Conservation (phyloP, 1,284 basidiomycete genomes). For the Chondrostereum purpureum region DNA sequence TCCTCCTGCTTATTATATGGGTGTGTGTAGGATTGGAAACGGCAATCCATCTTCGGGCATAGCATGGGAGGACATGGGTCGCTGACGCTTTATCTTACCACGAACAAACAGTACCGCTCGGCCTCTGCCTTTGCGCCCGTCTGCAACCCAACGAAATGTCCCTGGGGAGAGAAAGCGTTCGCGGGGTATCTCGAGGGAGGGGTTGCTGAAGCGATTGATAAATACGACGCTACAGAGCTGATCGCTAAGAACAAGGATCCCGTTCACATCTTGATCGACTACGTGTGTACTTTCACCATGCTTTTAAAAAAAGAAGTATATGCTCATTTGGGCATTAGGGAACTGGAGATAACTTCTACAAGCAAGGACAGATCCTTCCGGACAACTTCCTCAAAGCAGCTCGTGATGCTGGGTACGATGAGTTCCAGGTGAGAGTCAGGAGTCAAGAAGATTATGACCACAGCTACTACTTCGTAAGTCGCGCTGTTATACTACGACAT, state of each 20-base stretch:
- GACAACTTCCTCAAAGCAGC: conserved; percentile 83
- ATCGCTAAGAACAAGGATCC: conserved; percentile 62
- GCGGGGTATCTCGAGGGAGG: conserved; percentile 81
- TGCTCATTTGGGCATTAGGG: too few species aligned
- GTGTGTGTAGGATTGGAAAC: conserved; percentile 50
- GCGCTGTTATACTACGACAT: conserved; percentile 23
- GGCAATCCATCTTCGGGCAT: conserved; percentile 81
- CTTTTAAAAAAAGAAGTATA: background rate
- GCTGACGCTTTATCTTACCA: conserved; percentile 55
- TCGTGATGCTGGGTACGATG: conserved; percentile 63
- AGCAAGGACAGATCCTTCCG: conserved; percentile 82
- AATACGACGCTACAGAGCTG: conserved; percentile 85
- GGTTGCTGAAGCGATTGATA: conserved; percentile 63
- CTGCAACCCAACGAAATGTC: conserved; percentile 79
- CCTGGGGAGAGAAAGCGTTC: conserved; percentile 95
- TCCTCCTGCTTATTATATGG: background rate
- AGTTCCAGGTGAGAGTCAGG: conserved; percentile 74
- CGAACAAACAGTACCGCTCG: conserved; percentile 67
- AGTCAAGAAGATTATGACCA: conserved; percentile 92
- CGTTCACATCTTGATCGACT: conserved; percentile 80
- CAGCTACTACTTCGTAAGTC: conserved; percentile 86
- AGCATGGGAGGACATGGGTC: conserved; percentile 95
- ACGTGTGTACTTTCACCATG: conserved; percentile 40
- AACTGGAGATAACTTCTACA: conserved; percentile 81
- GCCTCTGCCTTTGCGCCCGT: conserved; percentile 95